Evolutionary conservation across 2,329 filamentous ascomycete species (phyloP).

Genomic region (Fusarium keratoplasticum): DNA sequence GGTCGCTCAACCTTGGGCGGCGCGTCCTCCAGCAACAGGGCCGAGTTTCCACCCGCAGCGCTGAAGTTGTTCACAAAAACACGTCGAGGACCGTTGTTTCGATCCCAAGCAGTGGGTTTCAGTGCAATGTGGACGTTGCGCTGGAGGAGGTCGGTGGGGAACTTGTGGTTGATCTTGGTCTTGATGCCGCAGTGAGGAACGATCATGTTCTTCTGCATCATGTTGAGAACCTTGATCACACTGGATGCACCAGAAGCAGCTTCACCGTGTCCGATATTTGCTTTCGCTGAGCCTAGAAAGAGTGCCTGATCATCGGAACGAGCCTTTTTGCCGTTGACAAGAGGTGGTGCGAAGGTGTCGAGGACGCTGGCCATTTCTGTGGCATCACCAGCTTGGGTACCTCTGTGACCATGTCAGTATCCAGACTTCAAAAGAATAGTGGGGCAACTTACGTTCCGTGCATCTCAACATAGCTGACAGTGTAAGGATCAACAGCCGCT

Average conservation of each 20-base stretch:
- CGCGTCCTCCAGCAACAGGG: slow-evolving; percentile 70
- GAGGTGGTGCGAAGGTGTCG: slow-evolving; percentile 59
- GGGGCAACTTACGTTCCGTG: slow-evolving; percentile 66
- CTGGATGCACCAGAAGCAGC: slow-evolving; percentile 66
- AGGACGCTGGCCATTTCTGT: slow-evolving; percentile 86
- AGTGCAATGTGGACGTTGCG: slow-evolving; percentile 64
- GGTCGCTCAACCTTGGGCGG: slow-evolving; percentile 48
- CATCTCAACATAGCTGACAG: slow-evolving; percentile 89
- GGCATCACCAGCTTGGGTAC: slow-evolving; percentile 87
- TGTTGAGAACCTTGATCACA: slow-evolving; percentile 67
- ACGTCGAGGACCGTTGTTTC: slow-evolving; percentile 55
- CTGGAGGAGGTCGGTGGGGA: slow-evolving; percentile 56
- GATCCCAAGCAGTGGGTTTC: slow-evolving; percentile 61
- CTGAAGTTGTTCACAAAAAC: slow-evolving; percentile 76
- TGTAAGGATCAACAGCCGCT: slow-evolving; percentile 78
- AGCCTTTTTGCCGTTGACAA: not conserved
- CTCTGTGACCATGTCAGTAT: slow-evolving; percentile 60
- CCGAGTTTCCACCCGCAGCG: slow-evolving; percentile 79
- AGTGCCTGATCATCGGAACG: slow-evolving; percentile 47
- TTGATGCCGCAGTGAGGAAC: slow-evolving; percentile 67
- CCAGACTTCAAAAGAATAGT: too few relatives aligned
- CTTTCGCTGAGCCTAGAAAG: slow-evolving; percentile 72
- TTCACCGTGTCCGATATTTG: slow-evolving; percentile 74
- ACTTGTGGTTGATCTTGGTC: slow-evolving; percentile 56
- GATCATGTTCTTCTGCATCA: slow-evolving; percentile 60